Evolutionary conservation across 2,329 filamentous ascomycete genomes (phyloP).

Genomic region (Pseudocercospora musae): DNA sequence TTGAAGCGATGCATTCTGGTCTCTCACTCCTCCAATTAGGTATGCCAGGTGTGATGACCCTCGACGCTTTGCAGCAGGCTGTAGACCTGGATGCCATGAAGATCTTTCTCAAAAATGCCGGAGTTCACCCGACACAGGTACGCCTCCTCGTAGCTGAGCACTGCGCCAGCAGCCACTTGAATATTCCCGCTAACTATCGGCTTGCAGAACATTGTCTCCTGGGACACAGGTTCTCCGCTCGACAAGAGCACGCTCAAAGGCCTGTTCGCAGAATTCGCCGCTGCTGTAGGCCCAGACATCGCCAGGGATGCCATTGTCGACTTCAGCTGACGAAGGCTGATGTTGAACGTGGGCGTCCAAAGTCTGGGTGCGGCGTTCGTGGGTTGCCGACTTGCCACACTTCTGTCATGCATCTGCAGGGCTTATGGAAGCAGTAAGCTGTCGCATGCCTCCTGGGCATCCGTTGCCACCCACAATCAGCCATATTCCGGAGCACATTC

Average conservation of each 20-base stretch:
- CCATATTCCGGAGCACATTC: background rate
- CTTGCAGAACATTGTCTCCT: slow-evolving; percentile 53
- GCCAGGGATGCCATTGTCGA: slow-evolving; percentile 58
- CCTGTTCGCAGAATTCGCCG: slow-evolving; percentile 64
- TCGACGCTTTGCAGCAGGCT: slow-evolving; percentile 49
- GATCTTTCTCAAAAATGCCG: slow-evolving; percentile 45
- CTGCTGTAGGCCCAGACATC: slow-evolving; percentile 61
- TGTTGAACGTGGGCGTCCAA: background rate
- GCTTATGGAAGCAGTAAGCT: background rate
- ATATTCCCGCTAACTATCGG: background rate
- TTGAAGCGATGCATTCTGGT: slow-evolving; percentile 36
- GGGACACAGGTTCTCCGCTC: slow-evolving; percentile 53
- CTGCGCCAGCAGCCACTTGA: background rate
- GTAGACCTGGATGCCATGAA: slow-evolving; percentile 60
- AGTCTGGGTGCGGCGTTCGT: background rate
- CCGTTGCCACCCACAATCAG: background rate
- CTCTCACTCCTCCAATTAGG: slow-evolving; percentile 57
- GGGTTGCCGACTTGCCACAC: background rate
- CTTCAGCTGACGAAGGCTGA: slow-evolving; percentile 37
- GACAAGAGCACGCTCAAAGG: slow-evolving; percentile 55
- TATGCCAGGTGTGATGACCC: slow-evolving; percentile 65
- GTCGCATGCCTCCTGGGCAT: background rate
- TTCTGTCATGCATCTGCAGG: background rate
- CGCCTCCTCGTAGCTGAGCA: slow-evolving; percentile 10
- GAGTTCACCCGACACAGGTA: slow-evolving; percentile 36